A percentile compares a stretch with the other conserved stretches of the same genome.
Evolutionary conservation across 176 grass and related monocot genomes (phyloP).

Genomic region (Cymbopogon citratus): DNA sequence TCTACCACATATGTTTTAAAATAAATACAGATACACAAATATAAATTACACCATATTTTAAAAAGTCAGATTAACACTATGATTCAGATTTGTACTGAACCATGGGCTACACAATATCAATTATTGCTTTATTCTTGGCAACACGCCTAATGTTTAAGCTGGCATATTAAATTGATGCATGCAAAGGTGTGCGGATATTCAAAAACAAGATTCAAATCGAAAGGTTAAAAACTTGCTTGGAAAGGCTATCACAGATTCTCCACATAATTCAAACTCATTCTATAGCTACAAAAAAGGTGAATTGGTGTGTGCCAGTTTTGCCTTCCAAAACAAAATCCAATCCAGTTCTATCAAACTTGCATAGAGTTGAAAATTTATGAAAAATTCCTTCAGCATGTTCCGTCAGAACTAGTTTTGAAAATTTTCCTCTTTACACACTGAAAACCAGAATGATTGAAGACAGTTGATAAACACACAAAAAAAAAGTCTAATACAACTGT

Average conservation of each 20-base stretch:
- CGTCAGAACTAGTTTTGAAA: neutral
- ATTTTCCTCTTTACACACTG: neutral
- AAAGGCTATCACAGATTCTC: conserved; percentile 1
- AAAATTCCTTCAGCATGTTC: neutral
- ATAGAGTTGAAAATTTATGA: neutral
- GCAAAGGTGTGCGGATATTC: neutral
- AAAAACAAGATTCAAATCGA: neutral
- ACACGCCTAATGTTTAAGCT: neutral
- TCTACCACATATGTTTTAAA: neutral
- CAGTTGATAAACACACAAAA: neutral
- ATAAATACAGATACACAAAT: neutral
- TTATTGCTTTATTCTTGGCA: neutral
- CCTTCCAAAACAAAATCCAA: neutral
- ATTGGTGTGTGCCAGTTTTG: neutral
- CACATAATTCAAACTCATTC: neutral
- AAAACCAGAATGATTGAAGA: neutral
- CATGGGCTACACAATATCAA: neutral
- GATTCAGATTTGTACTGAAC: neutral
- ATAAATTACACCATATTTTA: neutral
- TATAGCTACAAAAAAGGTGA: neutral
- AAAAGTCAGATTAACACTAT: neutral
- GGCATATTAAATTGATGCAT: neutral
- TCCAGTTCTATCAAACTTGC: neutral
- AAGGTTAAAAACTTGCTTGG: neutral
- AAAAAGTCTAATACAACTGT: neutral